Base-by-base conservation (phyloP, 2,329 filamentous ascomycete species). In the Hypoxylon sp. region DNA sequence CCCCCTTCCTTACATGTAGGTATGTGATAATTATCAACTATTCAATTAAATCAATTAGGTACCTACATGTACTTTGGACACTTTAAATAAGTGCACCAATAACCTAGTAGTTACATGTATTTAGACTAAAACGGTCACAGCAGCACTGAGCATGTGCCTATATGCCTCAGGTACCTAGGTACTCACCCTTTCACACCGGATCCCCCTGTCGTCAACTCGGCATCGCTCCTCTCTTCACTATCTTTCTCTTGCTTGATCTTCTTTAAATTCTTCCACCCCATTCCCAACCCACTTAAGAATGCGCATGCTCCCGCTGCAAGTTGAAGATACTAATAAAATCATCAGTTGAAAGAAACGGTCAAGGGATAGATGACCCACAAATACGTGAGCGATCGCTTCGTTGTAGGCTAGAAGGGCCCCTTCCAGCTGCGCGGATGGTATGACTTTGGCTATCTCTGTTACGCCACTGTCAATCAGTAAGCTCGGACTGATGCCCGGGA, bases 391-490 rank as follows among this genome's bases (percentile, higher is more conserved):
- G n/a, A 76, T 69, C 0, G 67, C 69, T 51, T 67, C 48, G 57
- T 71, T 73, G 60, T 82, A 82, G 19, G 79, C 80, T 26, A 71
- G 46, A n/a, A 81, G 59, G 14, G 81, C 75, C 2, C 74, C 77
- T 0, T 69, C 55, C 2, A 85, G 67, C 22, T 81, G 74, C 3
- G 71, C 71, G 4, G 74, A 66, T 1, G 80, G 73, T 4, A 81
- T 77, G 14, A 82, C 74, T 4, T 79, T 59, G 52, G 79, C 74
- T 72, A 86, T 74, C 50, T 81, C 77, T 1, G 82, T 82, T 3
- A 83, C 83, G 11, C 84, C 84, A 3, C 78, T 80, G 5, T 69
- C 66, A 19, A 84, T 73, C 14, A 85, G 77, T 3, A 74, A 50
- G 6, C 70, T 52, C 1, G 80, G 73, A 54, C 84, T 75, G 17